Conservation (phyloP, 208 protist genomes). For the Crithidia acanthocephali region DNA sequence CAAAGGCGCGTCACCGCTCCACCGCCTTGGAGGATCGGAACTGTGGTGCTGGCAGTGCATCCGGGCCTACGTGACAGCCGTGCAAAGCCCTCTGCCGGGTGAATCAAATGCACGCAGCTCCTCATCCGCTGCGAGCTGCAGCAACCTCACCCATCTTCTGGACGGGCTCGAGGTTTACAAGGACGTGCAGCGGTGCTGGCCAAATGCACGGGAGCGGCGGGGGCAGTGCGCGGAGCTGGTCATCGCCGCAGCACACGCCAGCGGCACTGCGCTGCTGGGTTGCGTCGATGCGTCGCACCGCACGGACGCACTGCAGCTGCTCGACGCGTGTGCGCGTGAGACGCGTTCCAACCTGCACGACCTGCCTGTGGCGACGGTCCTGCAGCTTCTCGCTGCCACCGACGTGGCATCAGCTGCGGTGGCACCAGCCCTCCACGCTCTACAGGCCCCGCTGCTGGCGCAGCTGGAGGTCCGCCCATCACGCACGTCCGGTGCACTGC, state of each 20-base stretch:
- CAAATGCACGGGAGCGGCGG: not conserved
- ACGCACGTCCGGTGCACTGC: constrained; percentile 12
- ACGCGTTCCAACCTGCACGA: not conserved
- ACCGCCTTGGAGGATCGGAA: constrained; percentile 10
- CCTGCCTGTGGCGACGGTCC: constrained; percentile 6
- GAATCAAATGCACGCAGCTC: not conserved
- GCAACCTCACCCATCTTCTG: not conserved
- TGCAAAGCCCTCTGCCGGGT: not conserved
- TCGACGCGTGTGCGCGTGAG: constrained; percentile 21
- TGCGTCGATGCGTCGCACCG: not conserved
- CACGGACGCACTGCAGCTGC: constrained; percentile 5
- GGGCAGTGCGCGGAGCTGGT: not conserved
- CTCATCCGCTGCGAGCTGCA: not conserved
- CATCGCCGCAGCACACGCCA: not conserved
- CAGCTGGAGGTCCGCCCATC: constrained; percentile 21
- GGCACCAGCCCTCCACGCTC: not conserved
- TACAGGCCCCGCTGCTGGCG: constrained; percentile 14
- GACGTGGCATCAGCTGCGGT: constrained; percentile 16
- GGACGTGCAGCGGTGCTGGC: constrained; percentile 16
- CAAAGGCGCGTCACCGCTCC: not conserved
- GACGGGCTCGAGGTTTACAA: not conserved
- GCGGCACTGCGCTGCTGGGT: not conserved
- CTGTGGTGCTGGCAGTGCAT: constrained; percentile 35
- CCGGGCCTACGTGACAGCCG: constrained; percentile 18
- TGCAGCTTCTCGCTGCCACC: constrained; percentile 21